Evolutionary conservation across 1,284 basidiomycete species (phyloP).

Genomic region (Ganoderma lingzhi): DNA sequence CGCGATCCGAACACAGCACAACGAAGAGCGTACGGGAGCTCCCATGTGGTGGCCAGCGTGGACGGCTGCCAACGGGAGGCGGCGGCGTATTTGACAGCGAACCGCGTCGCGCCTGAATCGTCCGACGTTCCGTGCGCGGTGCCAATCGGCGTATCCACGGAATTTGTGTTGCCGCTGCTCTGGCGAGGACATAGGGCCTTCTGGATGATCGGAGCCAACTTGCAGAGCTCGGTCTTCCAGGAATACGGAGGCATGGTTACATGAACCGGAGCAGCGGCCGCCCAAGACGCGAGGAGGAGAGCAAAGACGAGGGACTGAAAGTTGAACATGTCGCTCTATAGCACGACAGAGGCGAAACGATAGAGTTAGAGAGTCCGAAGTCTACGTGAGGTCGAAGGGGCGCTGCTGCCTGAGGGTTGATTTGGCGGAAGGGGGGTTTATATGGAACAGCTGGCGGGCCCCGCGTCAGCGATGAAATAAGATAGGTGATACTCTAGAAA

Average conservation of each 20-base stretch:
- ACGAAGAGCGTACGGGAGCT: slow-evolving; percentile 57
- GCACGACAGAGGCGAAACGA: slow-evolving; percentile 27
- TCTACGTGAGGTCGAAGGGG: slow-evolving; percentile 26
- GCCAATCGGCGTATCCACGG: slow-evolving; percentile 59
- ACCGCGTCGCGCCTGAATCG: slow-evolving; percentile 57
- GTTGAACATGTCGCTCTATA: slow-evolving; percentile 47
- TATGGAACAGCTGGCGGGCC: slow-evolving; percentile 27
- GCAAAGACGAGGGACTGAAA: slow-evolving; percentile 45
- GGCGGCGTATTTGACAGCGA: slow-evolving; percentile 70
- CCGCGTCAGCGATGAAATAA: slow-evolving; percentile 28
- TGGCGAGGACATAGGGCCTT: slow-evolving; percentile 51
- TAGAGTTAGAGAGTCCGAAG: slow-evolving; percentile 28
- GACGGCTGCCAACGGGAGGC: slow-evolving; percentile 69
- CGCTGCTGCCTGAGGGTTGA: slow-evolving; percentile 35
- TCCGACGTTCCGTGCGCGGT: slow-evolving; percentile 60
- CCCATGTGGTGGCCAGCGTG: slow-evolving; percentile 59
- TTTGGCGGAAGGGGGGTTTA: slow-evolving; percentile 33
- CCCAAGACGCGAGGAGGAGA: slow-evolving; percentile 44
- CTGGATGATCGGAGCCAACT: slow-evolving; percentile 51
- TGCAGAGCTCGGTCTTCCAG: slow-evolving; percentile 49
- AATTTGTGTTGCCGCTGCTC: slow-evolving; percentile 35
- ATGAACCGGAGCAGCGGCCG: slow-evolving; percentile 40
- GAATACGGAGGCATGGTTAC: slow-evolving; percentile 38
- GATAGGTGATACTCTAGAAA: slow-evolving; percentile 29
- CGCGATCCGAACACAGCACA: slow-evolving; percentile 1